phyloP scores from a whole-genome alignment of 306 rosid genomes.

The Vigna radiata region DNA sequence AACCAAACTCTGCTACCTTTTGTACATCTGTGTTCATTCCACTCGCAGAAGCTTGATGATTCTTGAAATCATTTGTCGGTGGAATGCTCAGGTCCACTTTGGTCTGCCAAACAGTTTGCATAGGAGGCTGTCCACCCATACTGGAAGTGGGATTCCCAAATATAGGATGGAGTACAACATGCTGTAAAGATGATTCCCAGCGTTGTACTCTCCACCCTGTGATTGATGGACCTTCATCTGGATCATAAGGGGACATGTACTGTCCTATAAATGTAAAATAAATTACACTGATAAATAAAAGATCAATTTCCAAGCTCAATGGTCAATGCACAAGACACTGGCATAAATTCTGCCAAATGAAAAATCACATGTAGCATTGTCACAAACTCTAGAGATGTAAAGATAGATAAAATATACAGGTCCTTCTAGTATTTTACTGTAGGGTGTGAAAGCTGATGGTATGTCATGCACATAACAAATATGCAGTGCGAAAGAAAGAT shows the following conservation, averaged over 20 bases:
- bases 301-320: constrained; percentile 34
- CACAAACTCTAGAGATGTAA: constrained; percentile 11
- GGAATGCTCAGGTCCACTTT: constrained; percentile 86
- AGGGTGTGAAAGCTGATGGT: constrained; percentile 19
- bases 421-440: constrained; percentile 10
- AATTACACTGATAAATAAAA: constrained; percentile 2
- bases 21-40: constrained; percentile 59
- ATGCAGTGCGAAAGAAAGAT: constrained; percentile 20
- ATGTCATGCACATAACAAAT: constrained; percentile 1
- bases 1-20: constrained; percentile 56
- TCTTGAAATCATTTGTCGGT: constrained; percentile 85
- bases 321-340: constrained; percentile 27
- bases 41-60: constrained; percentile 60
- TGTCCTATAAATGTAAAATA: constrained; percentile 71
- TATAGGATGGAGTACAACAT: constrained; percentile 92
- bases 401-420: background rate
- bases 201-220: constrained; percentile 99
- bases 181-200: constrained; percentile 95
- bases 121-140: constrained; percentile 88
- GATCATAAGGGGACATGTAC: constrained; percentile 98
- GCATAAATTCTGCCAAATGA: constrained; percentile 11
- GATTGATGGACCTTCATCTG: constrained; percentile 94
- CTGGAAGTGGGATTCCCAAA: constrained; percentile 93
- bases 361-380: constrained; percentile 13
- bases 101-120: constrained; percentile 96